Conservation (phyloP, 805 yeast species). For the Yarrowia osloensis region DNA sequence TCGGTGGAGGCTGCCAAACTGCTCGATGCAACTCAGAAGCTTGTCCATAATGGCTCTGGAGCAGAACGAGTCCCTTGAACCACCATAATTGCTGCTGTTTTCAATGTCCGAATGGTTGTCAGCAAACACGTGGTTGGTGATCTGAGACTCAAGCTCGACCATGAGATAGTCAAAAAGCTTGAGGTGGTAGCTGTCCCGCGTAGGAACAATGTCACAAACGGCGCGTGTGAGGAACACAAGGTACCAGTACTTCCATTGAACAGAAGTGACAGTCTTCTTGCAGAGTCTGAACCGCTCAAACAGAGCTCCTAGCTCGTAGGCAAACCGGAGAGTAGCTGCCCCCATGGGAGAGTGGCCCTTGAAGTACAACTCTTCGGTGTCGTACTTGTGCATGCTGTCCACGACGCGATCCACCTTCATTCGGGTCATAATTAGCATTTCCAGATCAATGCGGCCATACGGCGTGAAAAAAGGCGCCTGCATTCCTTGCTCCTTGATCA, state of each 20-base stretch:
- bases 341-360: background rate
- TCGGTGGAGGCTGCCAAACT: constrained; percentile 3
- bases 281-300: constrained; percentile 23
- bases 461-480: constrained; percentile 18
- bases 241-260: constrained; percentile 30
- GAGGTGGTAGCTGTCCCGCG: constrained; percentile 2
- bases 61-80: background rate
- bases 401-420: background rate
- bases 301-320: background rate
- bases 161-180: constrained; percentile 25
- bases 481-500: background rate
- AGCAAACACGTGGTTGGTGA: constrained; percentile 3
- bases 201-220: constrained; percentile 9
- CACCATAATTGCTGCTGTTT: background rate
- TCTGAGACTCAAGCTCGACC: constrained; percentile 21
- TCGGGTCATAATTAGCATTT: constrained; percentile 8
- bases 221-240: background rate
- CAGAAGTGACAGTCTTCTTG: constrained; percentile 1
- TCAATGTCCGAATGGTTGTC: background rate
- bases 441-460: background rate
- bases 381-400: constrained; percentile 3
- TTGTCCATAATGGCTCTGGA: constrained; percentile 1
- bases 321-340: background rate
- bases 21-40: background rate
- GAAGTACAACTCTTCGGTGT: background rate